phyloP scores from a whole-genome alignment of 1,284 basidiomycete species.

The Ganoderma lucidum region DNA sequence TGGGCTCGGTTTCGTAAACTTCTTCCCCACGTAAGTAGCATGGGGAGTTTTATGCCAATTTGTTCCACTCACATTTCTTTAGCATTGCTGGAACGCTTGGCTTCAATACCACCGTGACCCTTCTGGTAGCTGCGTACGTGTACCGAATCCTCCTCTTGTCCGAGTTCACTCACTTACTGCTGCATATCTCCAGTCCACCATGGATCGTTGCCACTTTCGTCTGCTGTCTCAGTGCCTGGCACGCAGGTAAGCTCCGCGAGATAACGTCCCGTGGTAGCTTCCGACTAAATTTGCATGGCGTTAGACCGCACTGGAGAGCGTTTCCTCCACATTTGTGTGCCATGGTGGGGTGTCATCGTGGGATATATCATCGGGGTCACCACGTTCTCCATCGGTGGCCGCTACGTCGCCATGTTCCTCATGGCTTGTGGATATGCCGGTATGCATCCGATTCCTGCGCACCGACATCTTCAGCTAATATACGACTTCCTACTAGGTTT shows the following conservation, averaged over 20 bases:
- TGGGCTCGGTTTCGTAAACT: slow-evolving; percentile 76
- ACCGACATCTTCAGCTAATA: background rate
- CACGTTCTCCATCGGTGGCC: slow-evolving; percentile 60
- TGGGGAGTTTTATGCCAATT: background rate
- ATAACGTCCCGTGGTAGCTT: background rate
- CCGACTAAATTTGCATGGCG: background rate
- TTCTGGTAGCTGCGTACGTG: slow-evolving; percentile 70
- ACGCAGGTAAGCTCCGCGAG: slow-evolving; percentile 56
- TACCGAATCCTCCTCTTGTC: slow-evolving; percentile 10
- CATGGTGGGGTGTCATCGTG: slow-evolving; percentile 68
- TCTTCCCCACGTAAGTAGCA: slow-evolving; percentile 70
- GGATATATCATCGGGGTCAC: slow-evolving; percentile 69
- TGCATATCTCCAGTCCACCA: slow-evolving; percentile 56
- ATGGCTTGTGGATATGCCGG: slow-evolving; percentile 67
- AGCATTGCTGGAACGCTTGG: slow-evolving; percentile 74
- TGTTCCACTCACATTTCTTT: slow-evolving; percentile 12
- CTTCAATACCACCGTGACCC: slow-evolving; percentile 63
- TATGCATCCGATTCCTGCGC: slow-evolving; percentile 34
- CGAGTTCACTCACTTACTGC: slow-evolving; percentile 5
- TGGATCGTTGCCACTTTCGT: slow-evolving; percentile 67
- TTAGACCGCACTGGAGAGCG: slow-evolving; percentile 68
- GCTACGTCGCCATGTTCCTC: slow-evolving; percentile 73
- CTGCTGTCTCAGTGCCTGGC: slow-evolving; percentile 68
- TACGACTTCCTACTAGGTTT: slow-evolving; percentile 50
- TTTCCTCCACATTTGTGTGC: slow-evolving; percentile 70